Evolutionary conservation across 495 filamentous ascomycete species (phyloP), one percentile per base, ranked within the genome.

Genomic region (Hypoxylon cercidicola): DNA sequence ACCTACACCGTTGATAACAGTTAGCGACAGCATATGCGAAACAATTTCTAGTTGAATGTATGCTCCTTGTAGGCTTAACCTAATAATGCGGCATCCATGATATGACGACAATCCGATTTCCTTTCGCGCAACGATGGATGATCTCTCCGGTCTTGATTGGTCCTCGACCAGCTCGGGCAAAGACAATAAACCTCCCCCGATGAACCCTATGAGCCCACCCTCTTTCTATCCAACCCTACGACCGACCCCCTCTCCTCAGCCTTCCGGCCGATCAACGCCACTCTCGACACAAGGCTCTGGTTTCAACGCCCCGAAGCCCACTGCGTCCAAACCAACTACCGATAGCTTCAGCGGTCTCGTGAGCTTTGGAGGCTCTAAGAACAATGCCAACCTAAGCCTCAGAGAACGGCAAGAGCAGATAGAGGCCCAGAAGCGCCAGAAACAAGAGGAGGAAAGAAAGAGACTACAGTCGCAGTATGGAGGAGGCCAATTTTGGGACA

Each of bases 341-440:
- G 94, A 97, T 73, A 96, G 90, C 79, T 99, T 99, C 72, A 90
- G 93, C 62, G 92, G 90, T 69, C 81, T 99, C 16, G 89, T 97
- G 18, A 89, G 86, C 41, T 91, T 94, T 60, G 86, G 85, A 45
- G 77, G 86, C 11, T 82, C 87, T n/a, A 90, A 90, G 66, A 69
- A 80, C 23, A 82, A 75, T n/a, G 87, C 84, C 72, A 93, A 88
- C 60, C 78, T 97, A 0, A 90, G 89, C 1, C 82, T 99, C 5
- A 84, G 89, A 55, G 92, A 98, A 73, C 91, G 91, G 59, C 94
- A 97, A 74, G 90, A 88, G 78, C 84, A 84, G 54, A 74, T 97
- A 45, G 86, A 91, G 66, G 90, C 90, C 39, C 89, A 95, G 75
- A 93, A 86, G 72, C 82, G 84, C 4, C 87, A 81, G 69, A 89